A percentile compares a stretch with the other conserved stretches of the same genome.
Conservation (phyloP, 768 basidiomycete species). For the Tricholomella constricta region DNA sequence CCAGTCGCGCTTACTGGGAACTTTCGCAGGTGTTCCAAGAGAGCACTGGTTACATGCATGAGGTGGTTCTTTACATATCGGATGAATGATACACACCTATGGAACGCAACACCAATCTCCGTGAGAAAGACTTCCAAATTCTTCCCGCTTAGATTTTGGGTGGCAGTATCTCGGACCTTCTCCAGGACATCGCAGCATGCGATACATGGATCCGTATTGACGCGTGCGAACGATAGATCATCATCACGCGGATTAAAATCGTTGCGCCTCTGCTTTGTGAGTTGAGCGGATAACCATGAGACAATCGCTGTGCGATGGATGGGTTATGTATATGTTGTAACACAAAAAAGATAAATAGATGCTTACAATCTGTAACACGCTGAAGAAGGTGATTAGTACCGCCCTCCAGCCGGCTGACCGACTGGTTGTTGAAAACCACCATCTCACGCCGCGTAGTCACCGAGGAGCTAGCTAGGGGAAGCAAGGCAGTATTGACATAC, state of each 20-base stretch:
- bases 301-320: conserved; percentile 54
- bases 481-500: conserved; percentile 87
- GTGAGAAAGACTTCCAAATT: conserved; percentile 91
- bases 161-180: conserved; percentile 75
- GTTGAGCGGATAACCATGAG: conserved; percentile 70
- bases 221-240: conserved; percentile 90
- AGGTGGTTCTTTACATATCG: not conserved
- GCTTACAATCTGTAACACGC: conserved; percentile 76
- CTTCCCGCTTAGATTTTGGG: conserved; percentile 83
- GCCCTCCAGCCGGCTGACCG: conserved; percentile 82
- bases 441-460: conserved; percentile 91
- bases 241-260: conserved; percentile 98
- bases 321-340: not conserved
- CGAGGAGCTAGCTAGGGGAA: conserved; percentile 83
- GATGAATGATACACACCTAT: conserved; percentile 54
- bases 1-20: conserved; percentile 97
- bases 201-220: conserved; percentile 92
- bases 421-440: conserved; percentile 88
- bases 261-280: conserved; percentile 91
- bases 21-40: conserved; percentile 93
- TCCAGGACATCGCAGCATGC: conserved; percentile 85
- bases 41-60: conserved; percentile 50
- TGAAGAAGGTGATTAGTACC: conserved; percentile 80
- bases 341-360: conserved; percentile 4
- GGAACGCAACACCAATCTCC: conserved; percentile 93